These are phyloP conservation scores for Phialophora macrospora DNA, from an alignment of 2,329 filamentous ascomycete species.

Conservation along the genomic window DNA sequence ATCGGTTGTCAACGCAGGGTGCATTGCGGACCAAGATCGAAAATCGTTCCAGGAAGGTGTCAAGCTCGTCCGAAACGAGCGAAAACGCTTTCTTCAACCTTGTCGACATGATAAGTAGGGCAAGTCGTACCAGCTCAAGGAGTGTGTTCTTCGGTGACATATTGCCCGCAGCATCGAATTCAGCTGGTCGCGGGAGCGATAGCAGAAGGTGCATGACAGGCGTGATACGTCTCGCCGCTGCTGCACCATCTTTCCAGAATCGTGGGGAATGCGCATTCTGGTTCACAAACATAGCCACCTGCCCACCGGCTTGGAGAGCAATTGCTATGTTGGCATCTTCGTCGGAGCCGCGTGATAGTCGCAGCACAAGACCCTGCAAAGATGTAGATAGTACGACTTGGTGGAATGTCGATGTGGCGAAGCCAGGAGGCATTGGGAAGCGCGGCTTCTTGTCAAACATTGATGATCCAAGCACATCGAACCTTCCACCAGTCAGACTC, in stretches of 20 bases:
- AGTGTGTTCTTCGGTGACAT: not conserved
- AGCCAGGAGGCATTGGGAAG: constrained; percentile 5
- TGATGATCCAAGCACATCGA: constrained; percentile 18
- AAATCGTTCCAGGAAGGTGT: constrained; percentile 9
- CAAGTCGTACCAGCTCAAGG: constrained; percentile 17
- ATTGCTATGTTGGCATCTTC: not conserved
- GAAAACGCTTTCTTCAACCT: constrained; percentile 19
- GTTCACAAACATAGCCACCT: constrained; percentile 11
- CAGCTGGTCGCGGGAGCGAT: constrained; percentile 16
- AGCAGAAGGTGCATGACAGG: constrained; percentile 22
- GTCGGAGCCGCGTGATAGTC: not conserved
- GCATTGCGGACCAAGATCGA: not conserved
- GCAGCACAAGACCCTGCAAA: constrained; percentile 1
- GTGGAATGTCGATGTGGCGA: not conserved
- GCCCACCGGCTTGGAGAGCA: constrained; percentile 1
- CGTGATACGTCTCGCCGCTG: constrained; percentile 13
- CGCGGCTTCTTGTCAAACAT: constrained; percentile 18
- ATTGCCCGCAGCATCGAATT: not conserved
- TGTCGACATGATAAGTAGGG: constrained; percentile 22
- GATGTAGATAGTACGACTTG: not conserved
- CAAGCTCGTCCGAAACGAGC: constrained; percentile 17
- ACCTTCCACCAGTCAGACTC: constrained; percentile 10
- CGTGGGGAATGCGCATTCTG: not conserved
- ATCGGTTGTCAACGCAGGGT: not conserved
- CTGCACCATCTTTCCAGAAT: constrained; percentile 22